phyloP scores from a whole-genome alignment of 2,329 filamentous ascomycete species.

The Monosporascus ibericus region DNA sequence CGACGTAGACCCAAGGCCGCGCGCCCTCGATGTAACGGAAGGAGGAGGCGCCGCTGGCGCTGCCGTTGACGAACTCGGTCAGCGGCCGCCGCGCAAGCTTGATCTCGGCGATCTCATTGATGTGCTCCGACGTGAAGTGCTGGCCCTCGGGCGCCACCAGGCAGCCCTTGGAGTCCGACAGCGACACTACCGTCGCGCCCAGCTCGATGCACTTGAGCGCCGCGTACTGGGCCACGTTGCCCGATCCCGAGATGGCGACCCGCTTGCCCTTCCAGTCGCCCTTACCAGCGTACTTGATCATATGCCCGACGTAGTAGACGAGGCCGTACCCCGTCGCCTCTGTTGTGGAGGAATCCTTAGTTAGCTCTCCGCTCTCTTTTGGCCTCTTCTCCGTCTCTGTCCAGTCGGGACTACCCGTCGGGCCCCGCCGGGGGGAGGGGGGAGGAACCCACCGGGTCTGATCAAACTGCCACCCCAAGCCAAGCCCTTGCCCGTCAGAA shows the following conservation, averaged over 20 bases:
- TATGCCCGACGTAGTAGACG: conserved; percentile 93
- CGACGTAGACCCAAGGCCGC: conserved; percentile 87
- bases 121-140: conserved; percentile 72
- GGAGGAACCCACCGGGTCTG: conserved; percentile 52
- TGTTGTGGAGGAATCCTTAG: conserved; percentile 12
- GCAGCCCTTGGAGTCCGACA: conserved; percentile 86
- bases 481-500: conserved; percentile 91
- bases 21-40: conserved; percentile 85
- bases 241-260: conserved; percentile 92
- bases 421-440: background rate
- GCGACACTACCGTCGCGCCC: conserved; percentile 83
- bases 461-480: conserved; percentile 92
- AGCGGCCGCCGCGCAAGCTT: conserved; percentile 85
- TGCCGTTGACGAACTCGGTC: conserved; percentile 58
- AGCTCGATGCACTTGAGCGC: conserved; percentile 96
- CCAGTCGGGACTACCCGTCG: background rate
- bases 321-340: conserved; percentile 97
- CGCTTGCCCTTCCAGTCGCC: conserved; percentile 86
- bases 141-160: conserved; percentile 66
- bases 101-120: conserved; percentile 72
- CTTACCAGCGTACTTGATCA: conserved; percentile 86
- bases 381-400: background rate
- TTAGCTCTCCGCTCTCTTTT: background rate
- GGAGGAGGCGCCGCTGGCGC: conserved; percentile 55
- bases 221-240: conserved; percentile 96